A percentile compares a stretch with the other conserved stretches of the same genome.
Evolutionary conservation across 2,329 filamentous ascomycete genomes (phyloP).

Genomic region (Pyricularia grisea): DNA sequence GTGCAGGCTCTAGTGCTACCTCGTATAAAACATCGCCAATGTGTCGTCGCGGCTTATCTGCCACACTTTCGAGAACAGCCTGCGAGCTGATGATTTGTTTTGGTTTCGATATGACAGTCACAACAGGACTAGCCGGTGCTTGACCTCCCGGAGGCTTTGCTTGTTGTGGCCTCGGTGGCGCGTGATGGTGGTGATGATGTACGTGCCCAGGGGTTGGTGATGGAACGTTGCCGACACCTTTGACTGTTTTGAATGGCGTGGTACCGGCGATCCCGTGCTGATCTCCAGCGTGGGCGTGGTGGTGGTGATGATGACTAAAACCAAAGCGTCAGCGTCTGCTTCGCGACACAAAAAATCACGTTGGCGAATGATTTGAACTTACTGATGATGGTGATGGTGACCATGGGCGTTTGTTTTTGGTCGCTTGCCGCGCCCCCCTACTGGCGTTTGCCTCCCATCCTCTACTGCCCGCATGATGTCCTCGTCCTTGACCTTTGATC

Average conservation of each 20-base stretch:
- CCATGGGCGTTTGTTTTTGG: conserved; percentile 51
- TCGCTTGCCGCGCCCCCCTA: conserved; percentile 49
- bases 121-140: conserved; percentile 25
- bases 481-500: conserved; percentile 66
- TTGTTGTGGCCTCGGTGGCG: conserved; percentile 23
- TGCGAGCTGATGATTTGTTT: conserved; percentile 60
- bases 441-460: conserved; percentile 52
- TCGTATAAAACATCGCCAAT: conserved; percentile 80
- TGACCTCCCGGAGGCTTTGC: conserved; percentile 17
- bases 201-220: conserved; percentile 26
- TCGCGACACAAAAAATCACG: neutral
- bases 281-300: conserved; percentile 34
- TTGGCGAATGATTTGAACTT: conserved; percentile 23
- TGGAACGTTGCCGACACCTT: conserved; percentile 32
- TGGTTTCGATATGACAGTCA: conserved; percentile 45
- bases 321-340: conserved; percentile 2
- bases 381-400: conserved; percentile 56
- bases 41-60: conserved; percentile 64
- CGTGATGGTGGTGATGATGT: conserved; percentile 41
- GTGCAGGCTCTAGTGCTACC: conserved; percentile 48
- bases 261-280: conserved; percentile 28
- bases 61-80: conserved; percentile 61
- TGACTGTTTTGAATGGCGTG: conserved; percentile 39
- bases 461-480: conserved; percentile 59
- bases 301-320: conserved; percentile 40